Evolutionary conservation across 345 rosid genomes (phyloP), one percentile per base, ranked within the genome.

Genomic region (Adansonia digitata): DNA sequence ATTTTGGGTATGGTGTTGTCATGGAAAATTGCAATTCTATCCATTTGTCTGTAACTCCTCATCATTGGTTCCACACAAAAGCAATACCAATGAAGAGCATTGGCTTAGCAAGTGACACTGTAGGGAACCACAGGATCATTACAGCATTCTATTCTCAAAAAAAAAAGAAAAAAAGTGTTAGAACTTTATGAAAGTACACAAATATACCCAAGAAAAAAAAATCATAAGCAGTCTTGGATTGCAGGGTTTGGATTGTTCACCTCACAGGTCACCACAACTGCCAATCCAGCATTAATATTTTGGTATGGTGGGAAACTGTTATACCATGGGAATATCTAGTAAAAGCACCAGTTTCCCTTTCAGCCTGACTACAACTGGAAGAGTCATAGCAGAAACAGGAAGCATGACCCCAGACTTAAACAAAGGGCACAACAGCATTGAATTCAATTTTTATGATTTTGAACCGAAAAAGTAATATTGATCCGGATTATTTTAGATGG

Each of bases 231-330:
- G 57, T 79, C 84, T 15, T 77, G 80, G 82, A 51, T 72, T 5
- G 72, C 81, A 3, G 86, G 81, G 2, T 7, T 76, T 13, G 82
- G 86, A 13, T 75, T 83, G 27, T 77, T 77, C 18, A n/a, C 76
- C 35, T 40, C 78, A 4, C 77, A 79, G 62, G 75, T 83, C 71
- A 77, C 83, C 1, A 77, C 69, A 0, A 39, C 86, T 7, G 74
- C 80, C 0, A 72, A 69, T 35, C 57, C 27, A 8, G 67, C 77
- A 34, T 9, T 83, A 9, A 64, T 75, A 5, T 81, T 75, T 45
- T 79, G 86, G 88, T 83, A 81, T 11, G 84, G 84, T 7, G 84
- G 86, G 22, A 75, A 35, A 67, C 73, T 85, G 39, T 10, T 81
- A 35, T 72, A 49, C 53, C 45, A 13, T 3, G 60, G 57, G 14